Evolutionary conservation across 345 rosid species (phyloP), one percentile per base, ranked within the genome.

Genomic region (Viola odorata): DNA sequence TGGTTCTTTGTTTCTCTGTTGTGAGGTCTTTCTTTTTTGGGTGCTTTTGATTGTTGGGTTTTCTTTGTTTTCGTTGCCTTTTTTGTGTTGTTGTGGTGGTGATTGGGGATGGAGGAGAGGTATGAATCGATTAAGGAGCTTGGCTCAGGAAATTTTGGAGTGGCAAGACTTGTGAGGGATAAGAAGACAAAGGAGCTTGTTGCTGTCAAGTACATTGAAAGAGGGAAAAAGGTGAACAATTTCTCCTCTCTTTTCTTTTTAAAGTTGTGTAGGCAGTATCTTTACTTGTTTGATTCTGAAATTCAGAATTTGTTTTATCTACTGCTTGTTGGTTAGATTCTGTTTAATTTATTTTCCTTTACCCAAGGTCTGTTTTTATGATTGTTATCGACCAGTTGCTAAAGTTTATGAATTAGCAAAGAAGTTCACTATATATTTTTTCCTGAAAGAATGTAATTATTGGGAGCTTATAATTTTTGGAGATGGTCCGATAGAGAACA

Each of bases 111-210:
- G 74, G 77, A 58, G 63, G 76, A 65, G 15, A 74, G 83, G 68
- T 91, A 86, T 53, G 98, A 89, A 75, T 81, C 91, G 36, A 9
- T 91, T 36, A 86, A 84, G 70, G 86, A 91, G 50, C 84, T 91
- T 37, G 98, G 98, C 5, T 72, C 91, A 1, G 98, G 98, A 55
- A 91, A 87, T 66, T 91, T 89, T 49, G 98, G 98, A 50, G 98
- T 91, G 56, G 98, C 96, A 0, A 85, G 88, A 68, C 68, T 91
- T 70, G 90, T 81, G 41, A 81, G 85, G 60, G 98, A 91, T 62
- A 86, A 87, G 82, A 85, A 77, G 72, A 83, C 85, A 44, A 84
- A 78, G 55, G 91, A 89, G 63, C 98, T 91, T 78, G 78, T 86
- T 82, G 95, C 98, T 53, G 92, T 91, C 60, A 91, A 91, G 56